Evolutionary conservation across 352 stramenopile species (phyloP).

Genomic region (Aphanomyces invadans): DNA sequence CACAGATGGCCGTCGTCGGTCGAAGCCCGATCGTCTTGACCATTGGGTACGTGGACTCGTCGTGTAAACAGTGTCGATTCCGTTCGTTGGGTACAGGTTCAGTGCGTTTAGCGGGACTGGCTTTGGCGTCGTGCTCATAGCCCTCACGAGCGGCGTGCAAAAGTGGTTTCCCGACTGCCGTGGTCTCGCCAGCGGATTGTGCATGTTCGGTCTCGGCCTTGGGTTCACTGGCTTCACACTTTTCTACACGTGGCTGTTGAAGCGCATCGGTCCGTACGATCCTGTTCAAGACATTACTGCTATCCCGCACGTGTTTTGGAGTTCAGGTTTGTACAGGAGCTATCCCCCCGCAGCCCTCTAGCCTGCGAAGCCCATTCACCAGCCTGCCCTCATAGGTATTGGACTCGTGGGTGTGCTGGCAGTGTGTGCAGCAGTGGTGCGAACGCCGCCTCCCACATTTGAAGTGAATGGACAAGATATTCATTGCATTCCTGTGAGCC

Average conservation of each 20-base stretch:
- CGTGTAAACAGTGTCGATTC: background rate
- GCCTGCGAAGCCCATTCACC: background rate
- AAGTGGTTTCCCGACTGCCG: slow-evolving; percentile 28
- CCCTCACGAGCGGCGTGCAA: slow-evolving; percentile 1
- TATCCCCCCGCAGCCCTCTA: too few species aligned
- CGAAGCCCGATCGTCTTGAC: background rate
- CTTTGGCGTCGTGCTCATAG: slow-evolving; percentile 19
- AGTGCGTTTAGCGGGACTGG: slow-evolving; percentile 18
- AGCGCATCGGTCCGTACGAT: background rate
- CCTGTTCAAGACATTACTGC: background rate
- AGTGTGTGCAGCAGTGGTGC: background rate
- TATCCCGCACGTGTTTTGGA: background rate
- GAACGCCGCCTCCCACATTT: slow-evolving; percentile 3
- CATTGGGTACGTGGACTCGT: slow-evolving; percentile 16
- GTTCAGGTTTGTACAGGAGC: too few species aligned
- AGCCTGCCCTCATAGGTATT: background rate
- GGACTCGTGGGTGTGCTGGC: background rate
- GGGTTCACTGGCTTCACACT: slow-evolving; percentile 1
- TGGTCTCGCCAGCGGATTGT: slow-evolving; percentile 15
- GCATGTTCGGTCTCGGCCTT: slow-evolving; percentile 20
- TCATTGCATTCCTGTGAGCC: background rate
- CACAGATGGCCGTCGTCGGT: background rate
- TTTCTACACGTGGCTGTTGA: background rate
- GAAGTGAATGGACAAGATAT: slow-evolving; percentile 14
- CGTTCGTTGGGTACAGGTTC: slow-evolving; percentile 5